Evolutionary conservation across 2,329 filamentous ascomycete genomes (phyloP).

Genomic region (Ophiostoma montium): DNA sequence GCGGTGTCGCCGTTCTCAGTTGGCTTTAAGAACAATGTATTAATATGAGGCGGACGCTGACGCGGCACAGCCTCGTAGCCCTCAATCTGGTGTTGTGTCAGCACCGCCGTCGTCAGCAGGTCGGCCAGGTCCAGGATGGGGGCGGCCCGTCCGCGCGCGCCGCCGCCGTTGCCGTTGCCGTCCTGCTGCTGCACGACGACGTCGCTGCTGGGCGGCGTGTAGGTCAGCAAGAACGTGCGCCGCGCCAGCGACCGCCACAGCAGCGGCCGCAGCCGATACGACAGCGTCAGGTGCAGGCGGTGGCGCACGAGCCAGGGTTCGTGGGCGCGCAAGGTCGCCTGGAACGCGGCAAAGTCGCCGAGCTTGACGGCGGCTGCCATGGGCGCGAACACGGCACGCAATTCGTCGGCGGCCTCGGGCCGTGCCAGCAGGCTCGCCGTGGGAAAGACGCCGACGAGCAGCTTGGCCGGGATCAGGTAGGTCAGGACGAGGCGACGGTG

Average conservation of each 20-base stretch:
- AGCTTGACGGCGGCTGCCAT: conserved; percentile 57
- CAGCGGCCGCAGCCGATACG: conserved; percentile 63
- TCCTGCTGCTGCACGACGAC: conserved; percentile 6
- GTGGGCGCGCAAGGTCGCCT: conserved; percentile 48
- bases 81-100: conserved; percentile 50
- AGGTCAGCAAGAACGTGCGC: conserved; percentile 64
- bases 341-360: conserved; percentile 59
- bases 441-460: conserved; percentile 75
- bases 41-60: conserved; percentile 29
- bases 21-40: conserved; percentile 36
- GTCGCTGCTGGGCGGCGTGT: conserved; percentile 42
- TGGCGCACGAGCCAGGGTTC: conserved; percentile 63
- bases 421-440: conserved; percentile 49
- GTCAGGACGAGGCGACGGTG: conserved; percentile 72
- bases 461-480: conserved; percentile 69
- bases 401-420: conserved; percentile 50
- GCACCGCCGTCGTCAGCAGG: conserved; percentile 48
- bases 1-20: conserved; percentile 29
- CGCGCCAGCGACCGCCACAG: conserved; percentile 75
- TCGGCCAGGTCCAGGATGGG: conserved; percentile 62
- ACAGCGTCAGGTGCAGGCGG: conserved; percentile 61
- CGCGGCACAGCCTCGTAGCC: conserved; percentile 32
- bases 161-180: conserved; percentile 5
- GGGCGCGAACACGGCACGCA: conserved; percentile 55
- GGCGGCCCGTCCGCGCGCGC: conserved; percentile 41